phyloP scores from a whole-genome alignment of 2,329 filamentous ascomycete species.

The Colletotrichum abscissum region DNA sequence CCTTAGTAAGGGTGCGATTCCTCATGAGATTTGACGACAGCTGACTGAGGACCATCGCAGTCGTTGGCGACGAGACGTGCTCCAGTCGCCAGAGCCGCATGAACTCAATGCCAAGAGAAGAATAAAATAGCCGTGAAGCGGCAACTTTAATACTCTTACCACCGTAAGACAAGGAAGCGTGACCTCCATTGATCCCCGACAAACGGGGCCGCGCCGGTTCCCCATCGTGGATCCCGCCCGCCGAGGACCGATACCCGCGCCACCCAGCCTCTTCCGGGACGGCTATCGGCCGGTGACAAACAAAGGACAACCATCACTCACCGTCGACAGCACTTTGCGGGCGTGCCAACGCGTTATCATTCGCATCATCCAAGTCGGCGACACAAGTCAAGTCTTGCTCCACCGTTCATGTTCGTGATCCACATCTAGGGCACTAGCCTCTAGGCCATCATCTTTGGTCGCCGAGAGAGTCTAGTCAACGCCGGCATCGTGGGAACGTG shows the following conservation, averaged over 20 bases:
- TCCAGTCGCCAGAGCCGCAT: not conserved
- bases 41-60: not conserved
- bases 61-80: not conserved
- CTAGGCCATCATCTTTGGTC: slow-evolving; percentile 16
- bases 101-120: not conserved
- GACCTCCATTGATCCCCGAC: slow-evolving; percentile 19
- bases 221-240: slow-evolving; percentile 11
- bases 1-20: not conserved
- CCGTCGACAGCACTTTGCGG: not conserved
- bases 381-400: slow-evolving; percentile 13
- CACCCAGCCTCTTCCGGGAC: slow-evolving; percentile 1
- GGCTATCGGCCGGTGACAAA: slow-evolving; percentile 26
- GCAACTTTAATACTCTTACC: not conserved
- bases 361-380: slow-evolving; percentile 1
- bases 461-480: slow-evolving; percentile 1
- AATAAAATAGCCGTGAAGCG: not conserved
- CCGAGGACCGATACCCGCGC: slow-evolving; percentile 27
- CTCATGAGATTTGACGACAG: not conserved
- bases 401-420: slow-evolving; percentile 4
- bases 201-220: slow-evolving; percentile 26
- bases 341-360: not conserved
- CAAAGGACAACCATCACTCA: not conserved
- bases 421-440: slow-evolving; percentile 18
- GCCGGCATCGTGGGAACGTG: slow-evolving; percentile 19
- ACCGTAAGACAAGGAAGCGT: not conserved